Percentiles rank a stretch among this genome's conserved stretches.
Evolutionary conservation across 768 basidiomycete species (phyloP).

Genomic region (Kwoniella dendrophila): DNA sequence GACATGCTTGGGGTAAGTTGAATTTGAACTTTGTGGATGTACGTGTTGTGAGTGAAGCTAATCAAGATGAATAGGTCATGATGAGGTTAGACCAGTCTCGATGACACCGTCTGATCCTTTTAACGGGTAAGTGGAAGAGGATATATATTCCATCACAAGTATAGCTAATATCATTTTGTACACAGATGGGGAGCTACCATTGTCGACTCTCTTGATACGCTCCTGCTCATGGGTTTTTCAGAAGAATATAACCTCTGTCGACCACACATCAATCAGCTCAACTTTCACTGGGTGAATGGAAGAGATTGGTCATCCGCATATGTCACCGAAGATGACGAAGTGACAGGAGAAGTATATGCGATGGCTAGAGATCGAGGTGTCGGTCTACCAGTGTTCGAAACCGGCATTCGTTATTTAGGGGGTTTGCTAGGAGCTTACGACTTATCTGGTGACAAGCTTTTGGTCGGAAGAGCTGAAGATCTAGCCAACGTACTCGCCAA

Average conservation of each 20-base stretch:
- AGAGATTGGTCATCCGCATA: slow-evolving; percentile 47
- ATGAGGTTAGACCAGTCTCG: slow-evolving; percentile 51
- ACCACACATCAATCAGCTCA: slow-evolving; percentile 51
- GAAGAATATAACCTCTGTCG: slow-evolving; percentile 55
- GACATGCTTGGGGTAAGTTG: slow-evolving; percentile 54
- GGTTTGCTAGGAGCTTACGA: slow-evolving; percentile 58
- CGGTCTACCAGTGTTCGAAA: slow-evolving; percentile 57
- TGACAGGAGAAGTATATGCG: slow-evolving; percentile 16
- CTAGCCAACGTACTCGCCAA: slow-evolving; percentile 55
- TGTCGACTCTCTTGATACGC: slow-evolving; percentile 53
- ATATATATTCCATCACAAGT: background rate
- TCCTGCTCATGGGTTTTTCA: slow-evolving; percentile 51
- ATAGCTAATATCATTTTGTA: background rate
- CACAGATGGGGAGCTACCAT: slow-evolving; percentile 56
- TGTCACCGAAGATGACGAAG: slow-evolving; percentile 16
- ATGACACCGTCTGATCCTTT: slow-evolving; percentile 48
- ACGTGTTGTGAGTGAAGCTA: background rate
- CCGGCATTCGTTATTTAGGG: slow-evolving; percentile 59
- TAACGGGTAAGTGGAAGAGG: slow-evolving; percentile 48
- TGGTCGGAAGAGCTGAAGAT: slow-evolving; percentile 58
- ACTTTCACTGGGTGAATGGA: slow-evolving; percentile 50
- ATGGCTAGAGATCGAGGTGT: slow-evolving; percentile 22
- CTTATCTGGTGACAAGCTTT: slow-evolving; percentile 56
- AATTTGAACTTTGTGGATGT: slow-evolving; percentile 2
- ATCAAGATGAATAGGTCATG: slow-evolving; percentile 44